These are phyloP conservation scores for Dionaea muscipula DNA, from an alignment of 179 eudicot genomes.

Conservation along the genomic window DNA sequence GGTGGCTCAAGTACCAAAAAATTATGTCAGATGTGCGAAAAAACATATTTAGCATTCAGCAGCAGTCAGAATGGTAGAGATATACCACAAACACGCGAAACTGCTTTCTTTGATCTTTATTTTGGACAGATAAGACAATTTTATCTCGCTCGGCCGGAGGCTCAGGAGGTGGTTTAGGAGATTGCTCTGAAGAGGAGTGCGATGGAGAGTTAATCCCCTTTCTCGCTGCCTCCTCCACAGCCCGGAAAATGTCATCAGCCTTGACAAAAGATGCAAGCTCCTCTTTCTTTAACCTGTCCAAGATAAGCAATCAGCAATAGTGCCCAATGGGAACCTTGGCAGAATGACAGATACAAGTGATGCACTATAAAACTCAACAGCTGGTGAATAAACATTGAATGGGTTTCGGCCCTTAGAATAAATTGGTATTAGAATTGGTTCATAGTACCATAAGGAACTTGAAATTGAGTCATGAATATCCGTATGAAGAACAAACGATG, in stretches of 20 bases:
- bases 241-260: slow-evolving; percentile 31
- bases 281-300: slow-evolving; percentile 41
- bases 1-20: no score
- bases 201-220: slow-evolving; percentile 19
- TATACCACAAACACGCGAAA: slow-evolving; percentile 42
- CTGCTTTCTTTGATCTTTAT: slow-evolving; percentile 38
- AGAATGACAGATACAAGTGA: background rate
- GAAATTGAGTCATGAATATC: no score
- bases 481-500: no score
- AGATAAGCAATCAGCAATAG: background rate
- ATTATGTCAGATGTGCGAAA: no score
- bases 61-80: background rate
- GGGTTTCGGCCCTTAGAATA: no score
- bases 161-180: slow-evolving; percentile 17
- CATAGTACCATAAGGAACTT: no score
- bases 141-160: slow-evolving; percentile 33
- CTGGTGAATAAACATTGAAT: no score
- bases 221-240: slow-evolving; percentile 33
- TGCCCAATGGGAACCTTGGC: background rate
- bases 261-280: slow-evolving; percentile 41
- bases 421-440: no score
- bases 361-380: background rate
- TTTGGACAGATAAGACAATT: slow-evolving; percentile 45
- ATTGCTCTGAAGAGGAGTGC: slow-evolving; percentile 15
- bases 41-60: no score